A percentile compares a stretch with the other conserved stretches of the same genome.
phyloP scores from a whole-genome alignment of 331 rosid species.

The Prunus yedoensis region DNA sequence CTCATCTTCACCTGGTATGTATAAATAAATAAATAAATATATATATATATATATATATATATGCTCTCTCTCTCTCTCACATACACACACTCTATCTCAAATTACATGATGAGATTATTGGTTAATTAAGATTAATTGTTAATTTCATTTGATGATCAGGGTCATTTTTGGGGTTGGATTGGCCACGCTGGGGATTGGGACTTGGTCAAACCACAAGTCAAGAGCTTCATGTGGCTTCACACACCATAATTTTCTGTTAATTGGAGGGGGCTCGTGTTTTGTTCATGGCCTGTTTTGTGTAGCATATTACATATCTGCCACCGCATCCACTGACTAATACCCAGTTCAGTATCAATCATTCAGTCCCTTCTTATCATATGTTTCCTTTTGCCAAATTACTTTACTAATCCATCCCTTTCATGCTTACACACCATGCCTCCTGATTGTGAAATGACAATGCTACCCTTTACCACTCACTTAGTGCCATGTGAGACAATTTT shows the following conservation, averaged over 20 bases:
- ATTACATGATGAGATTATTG: too few species aligned
- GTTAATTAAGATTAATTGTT: neutral
- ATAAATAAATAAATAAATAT: neutral
- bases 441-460: slow-evolving; percentile 9
- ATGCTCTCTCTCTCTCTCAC: neutral
- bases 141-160: slow-evolving; percentile 45
- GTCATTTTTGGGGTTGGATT: slow-evolving; percentile 71
- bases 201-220: slow-evolving; percentile 67
- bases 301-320: slow-evolving; percentile 73
- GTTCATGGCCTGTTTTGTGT: slow-evolving; percentile 81
- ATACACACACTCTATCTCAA: too few species aligned
- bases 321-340: slow-evolving; percentile 38
- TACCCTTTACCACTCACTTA: neutral
- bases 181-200: slow-evolving; percentile 84
- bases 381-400: neutral
- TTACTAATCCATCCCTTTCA: slow-evolving; percentile 21
- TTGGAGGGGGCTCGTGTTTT: slow-evolving; percentile 89
- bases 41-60: neutral
- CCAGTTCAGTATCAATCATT: neutral
- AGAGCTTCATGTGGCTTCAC: slow-evolving; percentile 83
- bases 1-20: slow-evolving; percentile 78
- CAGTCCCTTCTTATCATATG: too few species aligned
- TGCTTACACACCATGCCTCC: neutral
- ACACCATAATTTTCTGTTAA: slow-evolving; percentile 88
- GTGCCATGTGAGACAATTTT: neutral